Conservation (phyloP, 179 eudicot genomes). For the Kewa caespitosa region DNA sequence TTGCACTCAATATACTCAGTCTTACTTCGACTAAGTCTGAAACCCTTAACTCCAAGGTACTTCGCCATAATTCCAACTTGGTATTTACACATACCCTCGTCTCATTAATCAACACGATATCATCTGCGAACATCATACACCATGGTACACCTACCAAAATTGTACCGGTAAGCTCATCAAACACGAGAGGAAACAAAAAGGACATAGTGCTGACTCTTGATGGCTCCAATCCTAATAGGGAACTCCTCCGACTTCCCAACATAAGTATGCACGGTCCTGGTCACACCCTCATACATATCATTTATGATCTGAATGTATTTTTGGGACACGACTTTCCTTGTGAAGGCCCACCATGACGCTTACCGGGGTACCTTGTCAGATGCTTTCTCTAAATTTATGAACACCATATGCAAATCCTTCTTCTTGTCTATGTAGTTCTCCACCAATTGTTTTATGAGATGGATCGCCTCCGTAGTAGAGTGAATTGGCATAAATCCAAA, state of each 20-base stretch:
- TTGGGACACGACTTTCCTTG: not conserved
- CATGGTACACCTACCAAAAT: not conserved
- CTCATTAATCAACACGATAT: not conserved
- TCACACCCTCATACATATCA: not conserved
- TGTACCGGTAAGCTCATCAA: not conserved
- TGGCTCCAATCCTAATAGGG: not conserved
- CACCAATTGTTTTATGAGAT: not conserved
- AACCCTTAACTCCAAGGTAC: too few species aligned
- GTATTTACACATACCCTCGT: not conserved
- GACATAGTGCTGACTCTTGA: not conserved
- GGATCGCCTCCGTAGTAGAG: not conserved
- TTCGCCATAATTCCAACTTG: not conserved
- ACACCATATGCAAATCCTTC: not conserved
- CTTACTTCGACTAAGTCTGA: not conserved
- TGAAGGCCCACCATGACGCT: not conserved
- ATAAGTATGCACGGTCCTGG: not conserved
- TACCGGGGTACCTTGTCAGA: not conserved
- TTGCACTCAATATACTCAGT: not conserved
- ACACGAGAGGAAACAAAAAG: not conserved
- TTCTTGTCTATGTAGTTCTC: not conserved
- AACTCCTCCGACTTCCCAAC: not conserved
- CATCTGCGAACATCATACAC: slow-evolving; percentile 1
- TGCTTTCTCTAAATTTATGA: not conserved
- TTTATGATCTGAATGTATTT: too few species aligned
- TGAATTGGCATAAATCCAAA: not conserved